Evolutionary conservation across 345 rosid species (phyloP), one percentile per base, ranked within the genome.

Genomic region (Lepidium aucheri): DNA sequence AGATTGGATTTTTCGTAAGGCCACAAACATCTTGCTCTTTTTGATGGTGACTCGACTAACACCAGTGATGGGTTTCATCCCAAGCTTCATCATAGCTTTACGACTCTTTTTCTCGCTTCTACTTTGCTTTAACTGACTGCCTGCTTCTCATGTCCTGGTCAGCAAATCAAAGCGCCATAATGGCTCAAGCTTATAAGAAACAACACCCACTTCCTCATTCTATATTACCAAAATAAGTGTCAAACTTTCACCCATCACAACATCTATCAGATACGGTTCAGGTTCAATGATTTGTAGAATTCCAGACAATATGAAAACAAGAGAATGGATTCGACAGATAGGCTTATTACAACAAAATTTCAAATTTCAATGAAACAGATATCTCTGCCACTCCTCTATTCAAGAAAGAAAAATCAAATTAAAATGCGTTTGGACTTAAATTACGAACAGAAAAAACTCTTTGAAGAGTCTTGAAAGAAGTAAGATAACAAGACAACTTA

Each of bases 91-190:
- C 97, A 90, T 90, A 0, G 97, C 92, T 68, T 90, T 87, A 3
- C 97, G 88, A 63, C 90, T 90, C 77, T 90, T 90, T 78, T 90
- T 90, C 53, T 90, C 97, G 24, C 97, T 90, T 76, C 95, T 78
- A 81, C 95, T 90, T 69, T 90, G 97, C 77, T 87, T 90, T 38
- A 85, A 85, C 40, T 87, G 81, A 41, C 88, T 80, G 18, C 76
- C 72, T 9, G 60, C 84, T 50, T 84, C 95, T 35, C 83, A 33
- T 53, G 83, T 64, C 72, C 72, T 73, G 67, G 28, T 55, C 32
- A 54, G 56, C 64, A 46, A 54, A 61, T 38, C 38, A 40, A 30
- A 40, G 41, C 1, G 12, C n/a, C 22, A 6, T 50, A 32, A 66
- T 33, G 70, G 8, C 53, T 43, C 14, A 33, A 50, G 50, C 50